Conservation (phyloP, 768 basidiomycete genomes). For the Boletus rubropictus region DNA sequence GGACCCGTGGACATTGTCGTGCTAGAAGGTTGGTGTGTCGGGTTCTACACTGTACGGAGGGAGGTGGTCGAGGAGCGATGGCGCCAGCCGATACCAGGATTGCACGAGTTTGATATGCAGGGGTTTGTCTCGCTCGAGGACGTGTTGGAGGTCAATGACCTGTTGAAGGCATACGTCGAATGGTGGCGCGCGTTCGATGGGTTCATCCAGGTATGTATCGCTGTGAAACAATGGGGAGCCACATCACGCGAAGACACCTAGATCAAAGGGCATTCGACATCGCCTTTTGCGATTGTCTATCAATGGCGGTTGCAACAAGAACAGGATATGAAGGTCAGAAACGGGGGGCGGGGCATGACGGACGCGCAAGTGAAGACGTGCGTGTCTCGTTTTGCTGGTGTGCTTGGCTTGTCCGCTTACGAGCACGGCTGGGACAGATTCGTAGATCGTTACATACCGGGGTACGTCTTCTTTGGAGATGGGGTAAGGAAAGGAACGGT, state of each 20-base stretch:
- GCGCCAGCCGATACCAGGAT: slow-evolving; percentile 27
- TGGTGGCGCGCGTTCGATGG: slow-evolving; percentile 70
- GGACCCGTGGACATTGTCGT: slow-evolving; percentile 73
- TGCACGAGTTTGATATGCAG: slow-evolving; percentile 31
- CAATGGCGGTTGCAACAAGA: slow-evolving; percentile 90
- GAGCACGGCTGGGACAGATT: slow-evolving; percentile 44
- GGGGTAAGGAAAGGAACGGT: slow-evolving; percentile 39
- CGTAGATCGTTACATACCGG: slow-evolving; percentile 90
- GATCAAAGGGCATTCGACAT: slow-evolving; percentile 35
- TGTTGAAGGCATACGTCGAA: slow-evolving; percentile 50
- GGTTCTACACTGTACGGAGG: slow-evolving; percentile 62
- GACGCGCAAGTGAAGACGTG: slow-evolving; percentile 67
- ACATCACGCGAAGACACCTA: slow-evolving; percentile 5
- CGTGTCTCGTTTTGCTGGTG: slow-evolving; percentile 2
- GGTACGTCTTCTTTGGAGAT: slow-evolving; percentile 81
- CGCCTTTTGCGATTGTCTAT: slow-evolving; percentile 57
- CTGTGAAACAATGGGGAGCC: neutral
- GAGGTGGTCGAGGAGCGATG: slow-evolving; percentile 52
- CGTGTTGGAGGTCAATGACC: slow-evolving; percentile 58
- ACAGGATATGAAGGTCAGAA: slow-evolving; percentile 76
- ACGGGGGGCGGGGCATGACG: slow-evolving; percentile 86
- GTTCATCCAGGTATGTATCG: slow-evolving; percentile 56
- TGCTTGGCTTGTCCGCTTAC: neutral
- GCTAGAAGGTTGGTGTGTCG: slow-evolving; percentile 94
- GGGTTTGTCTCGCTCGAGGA: slow-evolving; percentile 44